Evolutionary conservation across 139 green algal genomes (phyloP).

Genomic region (Tetradesmus lagerheimii): DNA sequence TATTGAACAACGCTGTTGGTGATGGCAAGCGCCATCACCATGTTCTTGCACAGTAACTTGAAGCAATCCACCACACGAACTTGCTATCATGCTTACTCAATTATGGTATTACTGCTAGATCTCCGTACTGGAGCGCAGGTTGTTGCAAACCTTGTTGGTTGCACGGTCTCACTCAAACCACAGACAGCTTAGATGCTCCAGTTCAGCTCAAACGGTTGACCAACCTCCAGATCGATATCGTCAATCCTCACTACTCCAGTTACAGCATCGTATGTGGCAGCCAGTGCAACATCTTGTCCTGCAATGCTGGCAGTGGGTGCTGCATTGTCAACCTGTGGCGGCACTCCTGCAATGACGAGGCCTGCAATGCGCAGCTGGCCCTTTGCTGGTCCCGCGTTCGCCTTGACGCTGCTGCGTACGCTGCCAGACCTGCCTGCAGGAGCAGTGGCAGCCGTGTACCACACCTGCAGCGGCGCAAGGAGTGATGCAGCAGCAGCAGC

Average conservation of each 20-base stretch:
- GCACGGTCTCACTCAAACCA: background rate
- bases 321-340: background rate
- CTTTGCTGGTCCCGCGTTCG: background rate
- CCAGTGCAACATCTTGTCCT: background rate
- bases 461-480: background rate
- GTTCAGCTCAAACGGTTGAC: background rate
- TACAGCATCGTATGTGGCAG: background rate
- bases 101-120: too few species aligned
- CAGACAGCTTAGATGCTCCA: background rate
- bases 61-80: too few species aligned
- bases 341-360: background rate
- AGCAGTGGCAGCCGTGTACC: conserved; percentile 1
- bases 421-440: background rate
- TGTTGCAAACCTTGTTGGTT: too few species aligned
- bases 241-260: background rate
- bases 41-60: background rate
- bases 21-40: background rate
- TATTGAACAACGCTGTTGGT: background rate
- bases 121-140: too few species aligned
- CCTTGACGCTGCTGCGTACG: background rate
- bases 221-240: conserved; percentile 11
- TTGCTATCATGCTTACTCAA: too few species aligned
- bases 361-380: background rate
- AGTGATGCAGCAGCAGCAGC: background rate
- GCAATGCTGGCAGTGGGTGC: background rate